These are phyloP conservation scores for Mucor sp. DNA, from an alignment of 371 early-diverging fungal species.

Conservation along the genomic window DNA sequence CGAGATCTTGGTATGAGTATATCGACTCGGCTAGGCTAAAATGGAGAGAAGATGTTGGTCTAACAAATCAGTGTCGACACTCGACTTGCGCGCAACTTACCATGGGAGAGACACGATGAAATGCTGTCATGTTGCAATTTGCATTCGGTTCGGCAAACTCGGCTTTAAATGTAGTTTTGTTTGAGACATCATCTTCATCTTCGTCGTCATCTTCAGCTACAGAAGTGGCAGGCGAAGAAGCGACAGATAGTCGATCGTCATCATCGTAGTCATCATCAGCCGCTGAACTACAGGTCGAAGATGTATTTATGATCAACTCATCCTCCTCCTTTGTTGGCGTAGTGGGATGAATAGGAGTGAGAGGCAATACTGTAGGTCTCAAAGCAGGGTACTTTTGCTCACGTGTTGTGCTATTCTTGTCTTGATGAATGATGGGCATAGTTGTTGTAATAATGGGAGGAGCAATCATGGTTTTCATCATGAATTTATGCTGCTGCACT, in stretches of 20 bases:
- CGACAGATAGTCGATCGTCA: background rate
- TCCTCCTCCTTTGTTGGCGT: background rate
- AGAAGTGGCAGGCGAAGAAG: constrained; percentile 25
- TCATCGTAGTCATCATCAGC: constrained; percentile 11
- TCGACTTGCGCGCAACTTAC: background rate
- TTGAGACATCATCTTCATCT: background rate
- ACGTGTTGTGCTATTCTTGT: background rate
- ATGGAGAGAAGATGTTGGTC: background rate
- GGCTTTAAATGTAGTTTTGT: background rate
- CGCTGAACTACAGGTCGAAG: constrained; percentile 17
- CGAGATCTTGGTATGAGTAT: constrained; percentile 7
- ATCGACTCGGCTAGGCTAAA: constrained; percentile 8
- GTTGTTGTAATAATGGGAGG: constrained; percentile 2
- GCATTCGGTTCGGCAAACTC: background rate
- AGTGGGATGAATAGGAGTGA: background rate
- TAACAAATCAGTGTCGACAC: background rate
- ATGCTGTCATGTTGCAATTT: background rate
- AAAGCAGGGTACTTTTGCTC: background rate
- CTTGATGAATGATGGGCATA: background rate
- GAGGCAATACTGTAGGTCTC: background rate
- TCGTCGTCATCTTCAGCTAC: constrained; percentile 1
- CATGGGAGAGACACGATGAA: constrained; percentile 12
- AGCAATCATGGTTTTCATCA: background rate
- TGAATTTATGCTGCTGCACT: background rate
- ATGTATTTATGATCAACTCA: background rate